Conservation (phyloP, 257 asterid species). For the Forsythia viridissima region DNA sequence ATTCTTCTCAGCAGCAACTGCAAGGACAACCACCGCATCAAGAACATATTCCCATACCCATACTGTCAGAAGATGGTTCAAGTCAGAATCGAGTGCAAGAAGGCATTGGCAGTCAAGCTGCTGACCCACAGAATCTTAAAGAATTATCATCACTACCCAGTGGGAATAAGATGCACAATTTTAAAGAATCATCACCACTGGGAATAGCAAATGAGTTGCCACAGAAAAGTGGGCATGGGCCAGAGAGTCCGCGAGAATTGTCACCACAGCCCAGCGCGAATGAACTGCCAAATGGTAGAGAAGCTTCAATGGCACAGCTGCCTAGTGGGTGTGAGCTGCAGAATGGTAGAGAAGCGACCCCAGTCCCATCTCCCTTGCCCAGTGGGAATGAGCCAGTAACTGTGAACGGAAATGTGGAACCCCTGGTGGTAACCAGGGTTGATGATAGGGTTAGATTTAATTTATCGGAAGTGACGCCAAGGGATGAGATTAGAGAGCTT, state of each 20-base stretch:
- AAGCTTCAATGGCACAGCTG: background rate
- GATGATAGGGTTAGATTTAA: constrained; percentile 67
- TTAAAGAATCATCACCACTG: background rate
- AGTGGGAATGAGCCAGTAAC: constrained; percentile 6
- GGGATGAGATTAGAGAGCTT: constrained; percentile 56
- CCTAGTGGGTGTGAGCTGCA: constrained; percentile 20
- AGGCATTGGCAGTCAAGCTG: background rate
- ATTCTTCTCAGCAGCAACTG: background rate
- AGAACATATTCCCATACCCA: background rate
- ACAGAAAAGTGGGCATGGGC: background rate
- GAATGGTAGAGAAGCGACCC: constrained; percentile 12
- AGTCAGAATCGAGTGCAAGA: background rate
- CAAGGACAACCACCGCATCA: background rate
- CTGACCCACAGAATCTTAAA: background rate
- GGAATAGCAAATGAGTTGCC: background rate
- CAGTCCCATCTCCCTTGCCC: background rate
- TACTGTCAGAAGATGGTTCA: background rate
- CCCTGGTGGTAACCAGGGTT: constrained; percentile 47
- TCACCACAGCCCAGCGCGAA: background rate
- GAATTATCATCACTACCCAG: background rate
- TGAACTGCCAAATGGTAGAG: constrained; percentile 8
- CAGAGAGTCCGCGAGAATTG: background rate
- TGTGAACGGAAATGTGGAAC: constrained; percentile 30
- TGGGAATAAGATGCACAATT: background rate
- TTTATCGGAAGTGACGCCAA: constrained; percentile 44